These are phyloP conservation scores for Xanthoconium separans DNA, from an alignment of 1,284 basidiomycete species.

Conservation along the genomic window DNA sequence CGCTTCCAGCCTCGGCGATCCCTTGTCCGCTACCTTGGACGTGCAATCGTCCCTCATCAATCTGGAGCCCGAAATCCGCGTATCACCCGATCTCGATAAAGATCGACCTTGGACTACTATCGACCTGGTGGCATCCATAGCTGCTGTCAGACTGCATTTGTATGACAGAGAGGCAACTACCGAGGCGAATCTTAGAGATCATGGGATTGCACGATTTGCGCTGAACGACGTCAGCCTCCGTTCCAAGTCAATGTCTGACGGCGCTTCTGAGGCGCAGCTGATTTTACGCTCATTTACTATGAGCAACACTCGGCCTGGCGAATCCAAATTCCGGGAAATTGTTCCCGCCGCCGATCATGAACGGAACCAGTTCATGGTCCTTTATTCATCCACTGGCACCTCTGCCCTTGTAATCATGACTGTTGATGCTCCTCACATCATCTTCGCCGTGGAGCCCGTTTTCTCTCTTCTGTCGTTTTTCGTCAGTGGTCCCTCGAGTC, in stretches of 20 bases:
- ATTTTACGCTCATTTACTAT: constrained; percentile 90
- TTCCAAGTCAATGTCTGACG: constrained; percentile 83
- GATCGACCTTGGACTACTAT: constrained; percentile 58
- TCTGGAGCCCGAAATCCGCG: constrained; percentile 58
- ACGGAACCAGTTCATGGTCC: constrained; percentile 93
- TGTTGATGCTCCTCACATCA: constrained; percentile 90
- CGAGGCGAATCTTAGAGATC: constrained; percentile 65
- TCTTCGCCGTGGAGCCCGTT: constrained; percentile 92
- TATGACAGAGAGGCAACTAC: constrained; percentile 72
- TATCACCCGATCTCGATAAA: constrained; percentile 24
- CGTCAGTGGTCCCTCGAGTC: constrained; percentile 54
- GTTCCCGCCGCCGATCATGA: constrained; percentile 90
- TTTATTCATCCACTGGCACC: constrained; percentile 78
- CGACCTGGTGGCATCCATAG: constrained; percentile 77
- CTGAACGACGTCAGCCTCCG: constrained; percentile 80
- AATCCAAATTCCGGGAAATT: constrained; percentile 91
- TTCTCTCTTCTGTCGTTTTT: constrained; percentile 90
- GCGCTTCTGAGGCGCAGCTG: constrained; percentile 84
- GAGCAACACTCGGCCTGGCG: constrained; percentile 82
- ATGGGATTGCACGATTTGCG: constrained; percentile 86
- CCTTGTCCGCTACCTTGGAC: constrained; percentile 4
- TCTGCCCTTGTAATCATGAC: constrained; percentile 81
- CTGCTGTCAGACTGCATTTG: constrained; percentile 86
- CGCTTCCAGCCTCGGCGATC: constrained; percentile 7
- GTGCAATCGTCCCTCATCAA: constrained; percentile 33